Percentiles rank a stretch among this genome's conserved stretches.
phyloP scores from a whole-genome alignment of 495 filamentous ascomycete genomes.

The Podospora tetraspora region DNA sequence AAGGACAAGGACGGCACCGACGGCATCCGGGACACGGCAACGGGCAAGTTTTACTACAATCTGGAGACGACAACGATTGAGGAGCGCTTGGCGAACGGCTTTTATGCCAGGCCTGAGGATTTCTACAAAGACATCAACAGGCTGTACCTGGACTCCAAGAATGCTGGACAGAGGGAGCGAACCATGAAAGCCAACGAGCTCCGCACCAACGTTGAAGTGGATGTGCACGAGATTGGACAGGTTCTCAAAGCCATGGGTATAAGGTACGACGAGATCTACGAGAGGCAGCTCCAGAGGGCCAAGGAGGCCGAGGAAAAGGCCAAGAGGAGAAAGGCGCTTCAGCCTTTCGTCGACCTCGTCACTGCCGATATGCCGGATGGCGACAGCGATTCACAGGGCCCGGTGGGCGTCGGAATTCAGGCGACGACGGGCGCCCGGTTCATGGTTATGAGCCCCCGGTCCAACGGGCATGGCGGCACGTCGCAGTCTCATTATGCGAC shows the following conservation, averaged over 20 bases:
- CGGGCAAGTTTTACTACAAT: conserved; percentile 87
- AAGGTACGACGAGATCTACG: conserved; percentile 53
- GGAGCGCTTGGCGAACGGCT: conserved; percentile 89
- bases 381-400: conserved; percentile 45
- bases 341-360: conserved; percentile 33
- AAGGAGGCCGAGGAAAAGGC: conserved; percentile 60
- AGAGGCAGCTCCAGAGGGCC: conserved; percentile 65
- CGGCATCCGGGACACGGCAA: conserved; percentile 62
- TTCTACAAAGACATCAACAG: conserved; percentile 81
- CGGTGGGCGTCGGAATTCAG: conserved; percentile 55
- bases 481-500: conserved; percentile 46
- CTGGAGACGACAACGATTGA: conserved; percentile 90
- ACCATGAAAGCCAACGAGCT: conserved; percentile 84
- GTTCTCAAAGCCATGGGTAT: conserved; percentile 45
- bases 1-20: conserved; percentile 68
- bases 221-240: conserved; percentile 64
- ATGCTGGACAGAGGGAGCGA: conserved; percentile 68
- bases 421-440: conserved; percentile 44
- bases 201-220: conserved; percentile 84
- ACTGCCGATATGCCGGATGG: conserved; percentile 32
- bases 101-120: conserved; percentile 81
- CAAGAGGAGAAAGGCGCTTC: conserved; percentile 48
- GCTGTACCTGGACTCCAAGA: conserved; percentile 75
- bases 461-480: conserved; percentile 47
- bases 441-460: conserved; percentile 42